These are phyloP conservation scores for Fusarium sublunatum DNA, from an alignment of 2,329 filamentous ascomycete species.

Conservation along the genomic window DNA sequence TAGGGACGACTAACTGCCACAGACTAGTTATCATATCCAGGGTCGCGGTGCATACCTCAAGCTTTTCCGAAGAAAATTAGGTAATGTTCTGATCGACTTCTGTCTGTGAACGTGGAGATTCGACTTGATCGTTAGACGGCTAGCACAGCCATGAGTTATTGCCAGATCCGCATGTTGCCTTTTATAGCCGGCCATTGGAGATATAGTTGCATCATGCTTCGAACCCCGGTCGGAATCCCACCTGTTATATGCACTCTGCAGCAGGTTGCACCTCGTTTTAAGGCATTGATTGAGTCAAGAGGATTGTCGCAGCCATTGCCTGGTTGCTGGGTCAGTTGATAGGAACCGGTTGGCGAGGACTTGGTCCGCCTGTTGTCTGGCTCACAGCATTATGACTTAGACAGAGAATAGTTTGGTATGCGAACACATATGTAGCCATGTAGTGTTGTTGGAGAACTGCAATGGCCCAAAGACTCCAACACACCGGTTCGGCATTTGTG, in stretches of 20 bases:
- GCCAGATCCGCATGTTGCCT: conserved; percentile 43
- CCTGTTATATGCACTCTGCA: conserved; percentile 42
- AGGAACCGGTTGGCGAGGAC: not conserved
- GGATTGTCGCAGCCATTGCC: conserved; percentile 13
- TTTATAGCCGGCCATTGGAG: conserved; percentile 39
- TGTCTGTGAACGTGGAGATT: conserved; percentile 25
- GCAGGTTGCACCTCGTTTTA: conserved; percentile 26
- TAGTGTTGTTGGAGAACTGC: not conserved
- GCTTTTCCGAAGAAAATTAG: conserved; percentile 15
- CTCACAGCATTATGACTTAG: not conserved
- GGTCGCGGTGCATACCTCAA: conserved; percentile 14
- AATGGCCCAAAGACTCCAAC: conserved; percentile 3
- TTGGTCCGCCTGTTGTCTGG: not conserved
- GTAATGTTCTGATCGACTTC: conserved; percentile 31
- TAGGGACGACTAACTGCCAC: conserved; percentile 12
- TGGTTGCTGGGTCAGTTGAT: conserved; percentile 16
- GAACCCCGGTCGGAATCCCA: conserved; percentile 30
- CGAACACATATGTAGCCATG: not conserved
- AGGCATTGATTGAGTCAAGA: conserved; percentile 5
- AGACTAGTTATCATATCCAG: conserved; percentile 18
- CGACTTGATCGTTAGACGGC: not conserved
- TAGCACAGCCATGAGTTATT: conserved; percentile 17
- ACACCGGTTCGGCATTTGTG: conserved; percentile 21
- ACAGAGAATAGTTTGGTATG: not conserved
- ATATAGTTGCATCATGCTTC: conserved; percentile 17